A percentile compares a stretch with the other conserved stretches of the same genome.
Conservation (phyloP, 2,329 filamentous ascomycete species). For the Fusarium falciforme region DNA sequence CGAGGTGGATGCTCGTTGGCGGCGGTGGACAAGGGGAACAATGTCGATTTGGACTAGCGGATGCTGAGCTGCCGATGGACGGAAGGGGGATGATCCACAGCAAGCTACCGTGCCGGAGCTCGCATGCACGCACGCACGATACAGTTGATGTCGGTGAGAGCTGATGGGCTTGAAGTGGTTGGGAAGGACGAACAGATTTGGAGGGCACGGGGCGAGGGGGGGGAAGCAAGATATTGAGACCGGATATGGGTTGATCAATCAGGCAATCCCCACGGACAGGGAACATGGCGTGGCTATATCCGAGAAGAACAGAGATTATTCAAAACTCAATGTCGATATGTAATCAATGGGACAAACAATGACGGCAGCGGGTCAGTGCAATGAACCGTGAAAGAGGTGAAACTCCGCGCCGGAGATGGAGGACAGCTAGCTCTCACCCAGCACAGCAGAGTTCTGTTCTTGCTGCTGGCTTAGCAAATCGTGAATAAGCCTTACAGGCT, state of each 20-base stretch:
- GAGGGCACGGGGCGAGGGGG: not conserved
- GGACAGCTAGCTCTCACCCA: not conserved
- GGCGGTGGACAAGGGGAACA: not conserved
- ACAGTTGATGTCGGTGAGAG: slow-evolving; percentile 31
- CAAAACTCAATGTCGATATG: not conserved
- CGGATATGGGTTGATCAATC: slow-evolving; percentile 9
- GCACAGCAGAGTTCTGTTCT: not conserved
- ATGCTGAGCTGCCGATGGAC: slow-evolving; percentile 19
- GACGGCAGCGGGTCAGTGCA: not conserved
- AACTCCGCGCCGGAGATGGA: not conserved
- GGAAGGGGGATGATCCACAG: not conserved
- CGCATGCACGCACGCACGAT: slow-evolving; percentile 1
- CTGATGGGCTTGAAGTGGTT: not conserved
- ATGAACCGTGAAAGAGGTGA: not conserved
- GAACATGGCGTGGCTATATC: not conserved
- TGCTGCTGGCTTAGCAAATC: slow-evolving; percentile 28
- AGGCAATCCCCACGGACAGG: slow-evolving; percentile 1
- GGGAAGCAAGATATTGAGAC: not conserved
- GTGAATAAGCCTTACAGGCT: slow-evolving; percentile 42
- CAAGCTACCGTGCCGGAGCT: not conserved
- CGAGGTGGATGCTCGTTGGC: slow-evolving; percentile 15
- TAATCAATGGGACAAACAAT: not conserved
- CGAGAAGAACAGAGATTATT: not conserved
- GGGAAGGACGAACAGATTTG: not conserved
- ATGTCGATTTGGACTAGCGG: slow-evolving; percentile 13